These are phyloP conservation scores for Lactifluus hygrophoroides DNA, from an alignment of 768 basidiomycete species.

Conservation along the genomic window DNA sequence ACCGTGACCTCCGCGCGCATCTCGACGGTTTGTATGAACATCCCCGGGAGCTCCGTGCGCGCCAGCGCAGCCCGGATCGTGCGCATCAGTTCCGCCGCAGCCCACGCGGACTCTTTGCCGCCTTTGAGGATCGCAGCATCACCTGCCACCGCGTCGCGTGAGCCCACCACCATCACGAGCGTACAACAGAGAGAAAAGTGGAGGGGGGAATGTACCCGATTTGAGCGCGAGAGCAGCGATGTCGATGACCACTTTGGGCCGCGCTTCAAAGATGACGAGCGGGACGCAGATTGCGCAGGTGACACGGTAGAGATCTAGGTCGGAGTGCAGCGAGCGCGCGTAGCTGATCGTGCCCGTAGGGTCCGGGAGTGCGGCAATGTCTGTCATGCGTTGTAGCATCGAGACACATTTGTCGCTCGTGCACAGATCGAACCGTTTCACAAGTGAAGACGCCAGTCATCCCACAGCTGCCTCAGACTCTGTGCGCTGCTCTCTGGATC, in stretches of 20 bases:
- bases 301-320: constrained; percentile 82
- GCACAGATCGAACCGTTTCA: constrained; percentile 78
- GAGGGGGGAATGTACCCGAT: constrained; percentile 52
- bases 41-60: constrained; percentile 60
- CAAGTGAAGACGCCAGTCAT: constrained; percentile 71
- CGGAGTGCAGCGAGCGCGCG: constrained; percentile 79
- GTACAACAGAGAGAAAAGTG: too few species aligned
- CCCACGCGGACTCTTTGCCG: constrained; percentile 90
- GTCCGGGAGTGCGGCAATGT: constrained; percentile 79
- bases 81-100: constrained; percentile 64
- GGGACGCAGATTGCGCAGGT: constrained; percentile 96
- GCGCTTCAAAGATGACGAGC: constrained; percentile 93
- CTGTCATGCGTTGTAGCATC: constrained; percentile 83
- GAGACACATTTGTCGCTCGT: constrained; percentile 86
- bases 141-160: too few species aligned
- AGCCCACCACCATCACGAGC: too few species aligned
- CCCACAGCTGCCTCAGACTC: constrained; percentile 64
- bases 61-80: constrained; percentile 74
- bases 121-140: too few species aligned
- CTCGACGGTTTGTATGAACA: constrained; percentile 88
- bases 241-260: constrained; percentile 96
- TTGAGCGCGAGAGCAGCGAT: constrained; percentile 95
- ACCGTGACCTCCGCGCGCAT: constrained; percentile 87
- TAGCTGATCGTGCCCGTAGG: too few species aligned
- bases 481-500: constrained; percentile 54